Base-by-base conservation (phyloP, 73 alveolate species). In the Breviolum minutum region DNA sequence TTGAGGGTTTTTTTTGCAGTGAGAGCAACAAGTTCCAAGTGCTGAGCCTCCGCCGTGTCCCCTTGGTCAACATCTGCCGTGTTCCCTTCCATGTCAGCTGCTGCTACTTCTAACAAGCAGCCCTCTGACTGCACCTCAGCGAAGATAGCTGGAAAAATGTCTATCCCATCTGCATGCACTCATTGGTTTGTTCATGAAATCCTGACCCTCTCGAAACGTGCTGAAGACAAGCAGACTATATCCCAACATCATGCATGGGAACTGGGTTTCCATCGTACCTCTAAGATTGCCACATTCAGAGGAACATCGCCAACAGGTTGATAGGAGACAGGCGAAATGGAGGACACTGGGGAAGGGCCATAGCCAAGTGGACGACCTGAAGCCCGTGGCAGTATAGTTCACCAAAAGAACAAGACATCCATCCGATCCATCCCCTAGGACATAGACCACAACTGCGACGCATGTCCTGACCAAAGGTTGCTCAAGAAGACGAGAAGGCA, bases 111-210 rank as follows among this genome's bases (percentile, higher is more conserved):
- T 74, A 61, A 24, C 76, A 83, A 83, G 73, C 92, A 83, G 73
- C 92, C 92, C 73, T 83, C 92, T 83, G 92, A 83, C 73, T 83
- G 92, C 76, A 83, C 92, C 92, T 83, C 17, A 26, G 71, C 87
- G 7, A 68, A 68, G 77, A 68, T 2, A 68, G 77, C 24, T 14
- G 24, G 77, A 68, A 14, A 17, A 2, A 22, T 14, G 17, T 40
- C 54, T 3, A 40, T 40, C 54, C 54, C 54, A 40, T 40, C 54
- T 40, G 54, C 54, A 40, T 40, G 54, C 54, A 2, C 54, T 40
- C 54, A 40, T 40, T 40, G 54, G 54, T 40, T 40, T 22, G 77
- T 68, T 14, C 77, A 17, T 68, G 77, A 22, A 14, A 68, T 14
- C 24, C 77, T 68, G 77, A 68, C 8, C 77, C 17, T 22, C 24